A percentile compares a stretch with the other conserved stretches of the same genome.
Conservation (phyloP, 495 filamentous ascomycete genomes). For the Penicillium robsamsonii region DNA sequence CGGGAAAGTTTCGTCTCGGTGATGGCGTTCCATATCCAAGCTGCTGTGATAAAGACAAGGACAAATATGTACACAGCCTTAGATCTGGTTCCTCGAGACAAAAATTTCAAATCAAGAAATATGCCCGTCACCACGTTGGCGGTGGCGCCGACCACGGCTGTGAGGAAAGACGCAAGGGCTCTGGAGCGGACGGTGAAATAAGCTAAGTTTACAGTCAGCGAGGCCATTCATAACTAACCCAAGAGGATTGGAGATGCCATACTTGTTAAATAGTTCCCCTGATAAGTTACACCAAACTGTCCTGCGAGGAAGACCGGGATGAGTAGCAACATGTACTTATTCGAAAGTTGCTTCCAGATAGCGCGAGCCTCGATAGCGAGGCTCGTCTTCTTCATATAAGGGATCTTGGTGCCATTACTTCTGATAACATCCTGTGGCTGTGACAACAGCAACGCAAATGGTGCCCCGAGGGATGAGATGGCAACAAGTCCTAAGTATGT, state of each 20-base stretch:
- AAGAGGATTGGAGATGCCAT: not conserved
- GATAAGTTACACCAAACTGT: constrained; percentile 55
- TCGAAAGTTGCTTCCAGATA: constrained; percentile 44
- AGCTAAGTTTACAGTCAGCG: constrained; percentile 22
- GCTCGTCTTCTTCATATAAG: constrained; percentile 42
- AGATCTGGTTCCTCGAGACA: constrained; percentile 25
- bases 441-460: constrained; percentile 51
- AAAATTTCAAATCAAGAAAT: constrained; percentile 41
- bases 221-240: not conserved
- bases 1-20: constrained; percentile 18
- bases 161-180: constrained; percentile 50
- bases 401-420: constrained; percentile 43
- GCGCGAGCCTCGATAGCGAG: constrained; percentile 45
- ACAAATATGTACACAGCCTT: constrained; percentile 17
- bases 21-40: constrained; percentile 22
- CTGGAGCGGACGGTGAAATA: constrained; percentile 58
- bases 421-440: constrained; percentile 55
- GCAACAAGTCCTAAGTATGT: constrained; percentile 56
- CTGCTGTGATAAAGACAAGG: constrained; percentile 18
- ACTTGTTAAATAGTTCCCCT: constrained; percentile 55
- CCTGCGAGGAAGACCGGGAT: constrained; percentile 55
- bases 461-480: constrained; percentile 51
- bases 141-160: constrained; percentile 42
- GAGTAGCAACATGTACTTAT: constrained; percentile 50
- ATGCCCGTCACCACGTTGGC: constrained; percentile 50